A percentile compares a stretch with the other conserved stretches of the same genome.
These are phyloP conservation scores for Epichloe gansuensis DNA, from an alignment of 2,329 filamentous ascomycete genomes.

Conservation along the genomic window DNA sequence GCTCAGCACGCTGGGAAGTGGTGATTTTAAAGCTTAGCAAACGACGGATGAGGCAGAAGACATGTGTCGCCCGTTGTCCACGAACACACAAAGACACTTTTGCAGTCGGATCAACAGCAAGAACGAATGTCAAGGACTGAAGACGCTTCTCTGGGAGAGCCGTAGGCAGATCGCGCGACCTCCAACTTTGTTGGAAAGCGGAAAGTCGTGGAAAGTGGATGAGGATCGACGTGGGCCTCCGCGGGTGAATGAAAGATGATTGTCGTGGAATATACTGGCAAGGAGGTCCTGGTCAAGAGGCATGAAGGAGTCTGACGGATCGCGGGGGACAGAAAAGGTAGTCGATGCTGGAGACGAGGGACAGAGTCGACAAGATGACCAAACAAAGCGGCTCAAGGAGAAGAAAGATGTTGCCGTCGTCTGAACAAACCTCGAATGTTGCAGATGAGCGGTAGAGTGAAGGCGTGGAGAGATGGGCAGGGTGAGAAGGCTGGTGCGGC, in stretches of 20 bases:
- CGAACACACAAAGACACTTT: neutral
- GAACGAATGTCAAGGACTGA: neutral
- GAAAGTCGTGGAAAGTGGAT: constrained; percentile 6
- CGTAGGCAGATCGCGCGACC: neutral
- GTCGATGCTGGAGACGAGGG: neutral
- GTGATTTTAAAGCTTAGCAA: neutral
- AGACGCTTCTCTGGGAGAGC: neutral
- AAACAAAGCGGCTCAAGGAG: neutral
- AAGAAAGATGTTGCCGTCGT: constrained; percentile 1
- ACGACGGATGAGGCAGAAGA: neutral
- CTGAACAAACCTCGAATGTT: constrained; percentile 1
- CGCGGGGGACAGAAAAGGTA: neutral
- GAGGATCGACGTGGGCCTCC: neutral
- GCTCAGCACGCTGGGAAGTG: neutral
- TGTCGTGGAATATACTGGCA: constrained; percentile 1
- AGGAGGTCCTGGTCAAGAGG: constrained; percentile 1
- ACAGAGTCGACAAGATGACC: neutral
- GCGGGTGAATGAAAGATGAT: constrained; percentile 3
- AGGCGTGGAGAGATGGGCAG: constrained; percentile 3
- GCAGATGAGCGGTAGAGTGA: constrained; percentile 4
- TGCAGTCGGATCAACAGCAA: neutral
- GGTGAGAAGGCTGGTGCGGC: constrained; percentile 6
- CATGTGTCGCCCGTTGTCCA: neutral
- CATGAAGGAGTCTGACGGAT: constrained; percentile 2
- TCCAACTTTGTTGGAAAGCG: constrained; percentile 4